These are phyloP conservation scores for Goniomonas avonlea DNA, from an alignment of 78 protist species.

Conservation along the genomic window DNA sequence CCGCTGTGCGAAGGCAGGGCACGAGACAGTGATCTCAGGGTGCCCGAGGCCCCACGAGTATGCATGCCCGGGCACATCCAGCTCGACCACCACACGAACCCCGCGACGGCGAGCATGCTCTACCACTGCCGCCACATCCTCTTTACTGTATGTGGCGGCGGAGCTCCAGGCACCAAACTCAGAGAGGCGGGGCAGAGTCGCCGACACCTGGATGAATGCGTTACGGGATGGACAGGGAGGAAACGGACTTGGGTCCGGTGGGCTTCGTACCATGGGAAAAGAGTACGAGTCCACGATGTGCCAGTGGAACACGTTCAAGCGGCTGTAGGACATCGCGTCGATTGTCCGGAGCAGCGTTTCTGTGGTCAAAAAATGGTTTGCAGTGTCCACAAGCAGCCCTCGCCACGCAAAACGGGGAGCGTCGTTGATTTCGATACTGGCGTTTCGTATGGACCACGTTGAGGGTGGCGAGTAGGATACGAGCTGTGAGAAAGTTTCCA, in stretches of 20 bases:
- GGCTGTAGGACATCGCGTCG: neutral
- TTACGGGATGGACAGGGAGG: neutral
- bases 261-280: neutral
- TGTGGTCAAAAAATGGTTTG: neutral
- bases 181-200: neutral
- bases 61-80: constrained; percentile 39
- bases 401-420: constrained; percentile 13
- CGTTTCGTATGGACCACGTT: too few relatives aligned
- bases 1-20: constrained; percentile 13
- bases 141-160: neutral
- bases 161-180: neutral
- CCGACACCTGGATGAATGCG: too few relatives aligned
- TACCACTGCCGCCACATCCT: neutral
- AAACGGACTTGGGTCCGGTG: neutral
- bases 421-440: neutral
- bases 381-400: constrained; percentile 5
- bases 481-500: constrained; percentile 84
- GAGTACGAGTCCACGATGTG: constrained; percentile 25
- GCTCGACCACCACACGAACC: constrained; percentile 20
- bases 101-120: constrained; percentile 3
- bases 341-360: neutral
- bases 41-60: constrained; percentile 5
- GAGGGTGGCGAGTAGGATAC: too few relatives aligned
- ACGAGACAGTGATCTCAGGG: neutral
- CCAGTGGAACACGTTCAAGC: constrained; percentile 34